Evolutionary conservation across 306 rosid genomes (phyloP).

Genomic region (Corylus avellana): DNA sequence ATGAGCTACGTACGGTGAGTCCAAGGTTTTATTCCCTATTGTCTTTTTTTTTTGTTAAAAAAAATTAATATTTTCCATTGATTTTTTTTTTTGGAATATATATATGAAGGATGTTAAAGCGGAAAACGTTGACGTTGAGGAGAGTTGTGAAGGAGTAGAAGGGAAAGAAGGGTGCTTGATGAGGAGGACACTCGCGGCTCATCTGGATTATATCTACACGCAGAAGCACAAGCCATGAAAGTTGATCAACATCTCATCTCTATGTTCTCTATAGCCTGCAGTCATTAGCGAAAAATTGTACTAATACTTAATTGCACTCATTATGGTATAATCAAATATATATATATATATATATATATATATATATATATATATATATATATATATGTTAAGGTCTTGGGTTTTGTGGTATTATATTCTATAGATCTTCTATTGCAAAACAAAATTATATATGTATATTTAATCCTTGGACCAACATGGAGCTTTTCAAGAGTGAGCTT

Average conservation of each 20-base stretch:
- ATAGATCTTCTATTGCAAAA: not conserved
- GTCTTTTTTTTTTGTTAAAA: not conserved
- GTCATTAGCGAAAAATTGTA: not conserved
- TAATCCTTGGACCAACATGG: not conserved
- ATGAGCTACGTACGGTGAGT: slow-evolving; percentile 27
- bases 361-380: not conserved
- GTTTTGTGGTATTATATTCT: not conserved
- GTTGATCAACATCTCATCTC: not conserved
- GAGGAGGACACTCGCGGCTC: slow-evolving; percentile 69
- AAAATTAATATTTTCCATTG: not conserved
- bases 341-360: not conserved
- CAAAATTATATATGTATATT: not conserved
- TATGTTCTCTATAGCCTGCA: not conserved
- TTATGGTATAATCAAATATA: not conserved
- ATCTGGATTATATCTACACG: slow-evolving; percentile 76
- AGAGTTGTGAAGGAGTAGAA: slow-evolving; percentile 45
- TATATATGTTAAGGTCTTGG: no score
- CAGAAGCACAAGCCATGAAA: slow-evolving; percentile 48
- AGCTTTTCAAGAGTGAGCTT: not conserved
- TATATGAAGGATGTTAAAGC: slow-evolving; percentile 42
- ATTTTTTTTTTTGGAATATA: not conserved
- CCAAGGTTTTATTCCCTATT: not conserved
- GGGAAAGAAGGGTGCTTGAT: slow-evolving; percentile 60
- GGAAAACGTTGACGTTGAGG: slow-evolving; percentile 34
- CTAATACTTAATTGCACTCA: not conserved